These are phyloP conservation scores for Boletus coccyginus DNA, from an alignment of 768 basidiomycete species.

Conservation along the genomic window DNA sequence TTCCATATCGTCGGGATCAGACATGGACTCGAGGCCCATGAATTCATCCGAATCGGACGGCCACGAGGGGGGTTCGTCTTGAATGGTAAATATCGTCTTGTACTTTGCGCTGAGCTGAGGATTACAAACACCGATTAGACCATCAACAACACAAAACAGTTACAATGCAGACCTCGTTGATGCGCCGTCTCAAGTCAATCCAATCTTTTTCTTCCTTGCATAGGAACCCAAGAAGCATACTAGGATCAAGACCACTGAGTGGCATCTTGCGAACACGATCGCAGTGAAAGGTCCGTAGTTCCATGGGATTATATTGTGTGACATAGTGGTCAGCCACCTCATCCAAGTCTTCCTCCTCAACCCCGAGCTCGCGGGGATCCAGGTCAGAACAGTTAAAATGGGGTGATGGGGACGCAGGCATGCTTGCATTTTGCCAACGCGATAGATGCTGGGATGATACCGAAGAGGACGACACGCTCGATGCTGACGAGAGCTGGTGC, in stretches of 20 bases:
- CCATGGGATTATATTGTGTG: constrained; percentile 65
- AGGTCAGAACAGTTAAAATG: constrained; percentile 29
- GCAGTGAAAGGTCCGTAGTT: constrained; percentile 91
- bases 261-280: constrained; percentile 97
- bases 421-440: constrained; percentile 29
- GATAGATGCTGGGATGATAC: constrained; percentile 31
- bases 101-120: constrained; percentile 41
- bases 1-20: constrained; percentile 72
- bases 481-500: constrained; percentile 53
- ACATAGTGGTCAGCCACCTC: constrained; percentile 60
- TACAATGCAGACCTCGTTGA: constrained; percentile 59
- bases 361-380: constrained; percentile 38
- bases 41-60: constrained; percentile 66
- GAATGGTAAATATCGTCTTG: constrained; percentile 79
- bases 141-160: background rate
- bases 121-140: constrained; percentile 6
- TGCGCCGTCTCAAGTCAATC: constrained; percentile 71
- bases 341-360: constrained; percentile 37
- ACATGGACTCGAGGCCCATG: constrained; percentile 80
- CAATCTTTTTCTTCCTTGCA: constrained; percentile 83
- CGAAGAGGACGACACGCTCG: constrained; percentile 30
- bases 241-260: constrained; percentile 86
- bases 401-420: constrained; percentile 19
- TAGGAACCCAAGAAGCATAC: constrained; percentile 94
- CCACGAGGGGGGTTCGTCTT: constrained; percentile 88